These are phyloP conservation scores for Beauveria scarabaeidicola DNA, from an alignment of 2,329 filamentous ascomycete species.

Conservation along the genomic window DNA sequence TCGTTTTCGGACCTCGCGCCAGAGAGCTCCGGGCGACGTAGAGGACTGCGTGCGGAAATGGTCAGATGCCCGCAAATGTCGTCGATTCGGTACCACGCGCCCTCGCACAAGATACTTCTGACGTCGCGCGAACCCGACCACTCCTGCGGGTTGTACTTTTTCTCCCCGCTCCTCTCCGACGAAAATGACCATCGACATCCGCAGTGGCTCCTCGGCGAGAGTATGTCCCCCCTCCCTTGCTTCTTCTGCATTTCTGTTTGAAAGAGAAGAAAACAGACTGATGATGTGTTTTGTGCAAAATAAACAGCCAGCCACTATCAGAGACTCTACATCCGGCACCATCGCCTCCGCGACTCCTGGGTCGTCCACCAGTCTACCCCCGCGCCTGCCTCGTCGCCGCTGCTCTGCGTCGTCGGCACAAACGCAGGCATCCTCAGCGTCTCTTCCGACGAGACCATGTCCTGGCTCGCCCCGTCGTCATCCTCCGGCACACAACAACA, in stretches of 20 bases:
- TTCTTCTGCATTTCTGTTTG: background rate
- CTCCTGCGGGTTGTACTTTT: slow-evolving; percentile 27
- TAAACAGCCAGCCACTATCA: slow-evolving; percentile 27
- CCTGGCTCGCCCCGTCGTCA: slow-evolving; percentile 25
- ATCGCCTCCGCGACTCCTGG: slow-evolving; percentile 20
- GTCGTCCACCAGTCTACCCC: slow-evolving; percentile 33
- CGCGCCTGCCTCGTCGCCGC: slow-evolving; percentile 28
- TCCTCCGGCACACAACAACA: background rate
- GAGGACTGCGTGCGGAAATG: slow-evolving; percentile 25
- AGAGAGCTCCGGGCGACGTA: slow-evolving; percentile 14
- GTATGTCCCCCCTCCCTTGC: slow-evolving; percentile 16
- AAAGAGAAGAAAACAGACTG: background rate
- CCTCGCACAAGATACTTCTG: slow-evolving; percentile 33
- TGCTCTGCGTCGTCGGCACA: slow-evolving; percentile 41
- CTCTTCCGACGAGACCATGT: slow-evolving; percentile 22
- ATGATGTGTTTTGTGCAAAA: background rate
- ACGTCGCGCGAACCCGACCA: slow-evolving; percentile 29
- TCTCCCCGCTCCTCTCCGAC: slow-evolving; percentile 27
- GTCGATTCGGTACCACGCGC: slow-evolving; percentile 38
- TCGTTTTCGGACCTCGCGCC: slow-evolving; percentile 14
- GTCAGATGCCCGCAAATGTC: slow-evolving; percentile 33
- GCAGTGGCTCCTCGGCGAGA: slow-evolving; percentile 30
- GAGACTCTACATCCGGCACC: slow-evolving; percentile 22
- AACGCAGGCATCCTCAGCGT: slow-evolving; percentile 37
- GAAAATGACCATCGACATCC: slow-evolving; percentile 21